Evolutionary conservation across 2,329 filamentous ascomycete species (phyloP).

Genomic region (Sordariomycetes sp.): DNA sequence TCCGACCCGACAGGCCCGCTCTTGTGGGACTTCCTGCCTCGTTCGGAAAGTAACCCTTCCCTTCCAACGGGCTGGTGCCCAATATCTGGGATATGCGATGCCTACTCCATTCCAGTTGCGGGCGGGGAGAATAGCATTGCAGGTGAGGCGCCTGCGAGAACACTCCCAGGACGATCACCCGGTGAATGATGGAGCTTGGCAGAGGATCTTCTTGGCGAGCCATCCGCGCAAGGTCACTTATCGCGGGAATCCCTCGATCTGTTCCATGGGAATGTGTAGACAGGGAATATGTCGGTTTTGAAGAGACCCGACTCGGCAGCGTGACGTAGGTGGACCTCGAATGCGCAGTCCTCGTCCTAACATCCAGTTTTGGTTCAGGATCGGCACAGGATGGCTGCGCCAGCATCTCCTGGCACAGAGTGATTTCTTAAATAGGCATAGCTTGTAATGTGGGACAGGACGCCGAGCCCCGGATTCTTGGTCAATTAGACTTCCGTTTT

Average conservation of each 20-base stretch:
- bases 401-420: not conserved
- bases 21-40: constrained; percentile 6
- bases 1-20: not conserved
- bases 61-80: constrained; percentile 22
- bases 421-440: not conserved
- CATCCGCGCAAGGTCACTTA: not conserved
- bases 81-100: constrained; percentile 26
- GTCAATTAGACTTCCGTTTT: too few species aligned
- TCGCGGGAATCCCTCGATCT: not conserved
- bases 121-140: constrained; percentile 22
- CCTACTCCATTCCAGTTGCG: constrained; percentile 23
- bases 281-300: not conserved
- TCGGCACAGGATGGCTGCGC: not conserved
- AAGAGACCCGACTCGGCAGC: not conserved
- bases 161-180: constrained; percentile 29
- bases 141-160: constrained; percentile 24
- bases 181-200: constrained; percentile 3
- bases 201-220: not conserved
- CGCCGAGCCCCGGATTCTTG: too few species aligned
- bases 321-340: not conserved
- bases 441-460: not conserved
- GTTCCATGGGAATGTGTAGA: not conserved
- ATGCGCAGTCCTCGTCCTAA: not conserved
- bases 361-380: not conserved
- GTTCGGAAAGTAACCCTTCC: constrained; percentile 21